phyloP scores from a whole-genome alignment of 2,329 filamentous ascomycete genomes.

The Colletotrichum caudatum region DNA sequence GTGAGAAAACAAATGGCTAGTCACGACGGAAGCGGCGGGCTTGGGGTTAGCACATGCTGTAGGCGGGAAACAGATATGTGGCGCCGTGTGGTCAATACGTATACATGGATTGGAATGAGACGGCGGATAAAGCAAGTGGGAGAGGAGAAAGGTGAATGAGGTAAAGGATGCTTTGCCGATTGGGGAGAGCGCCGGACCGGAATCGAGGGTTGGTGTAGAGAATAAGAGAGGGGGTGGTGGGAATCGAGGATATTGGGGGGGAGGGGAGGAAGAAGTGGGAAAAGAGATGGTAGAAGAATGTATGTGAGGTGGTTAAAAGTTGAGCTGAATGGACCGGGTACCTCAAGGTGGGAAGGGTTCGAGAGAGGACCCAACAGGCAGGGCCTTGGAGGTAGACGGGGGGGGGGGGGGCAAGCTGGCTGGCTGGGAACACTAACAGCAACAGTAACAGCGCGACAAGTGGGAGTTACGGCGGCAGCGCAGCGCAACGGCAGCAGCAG shows the following conservation, averaged over 20 bases:
- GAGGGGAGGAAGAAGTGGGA: slow-evolving; percentile 14
- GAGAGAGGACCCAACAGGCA: slow-evolving; percentile 24
- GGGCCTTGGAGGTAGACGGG: slow-evolving; percentile 7
- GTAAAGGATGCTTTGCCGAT: slow-evolving; percentile 20
- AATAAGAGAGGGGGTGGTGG: slow-evolving; percentile 24
- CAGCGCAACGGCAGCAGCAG: not conserved
- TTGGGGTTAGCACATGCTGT: slow-evolving; percentile 42
- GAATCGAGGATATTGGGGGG: slow-evolving; percentile 14
- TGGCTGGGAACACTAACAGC: not conserved
- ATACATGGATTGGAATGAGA: slow-evolving; percentile 27
- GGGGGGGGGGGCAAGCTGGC: not conserved
- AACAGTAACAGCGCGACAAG: not conserved
- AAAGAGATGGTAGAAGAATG: slow-evolving; percentile 22
- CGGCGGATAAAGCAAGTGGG: slow-evolving; percentile 20
- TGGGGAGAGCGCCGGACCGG: slow-evolving; percentile 17
- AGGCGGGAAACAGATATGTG: slow-evolving; percentile 36
- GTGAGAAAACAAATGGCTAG: slow-evolving; percentile 41
- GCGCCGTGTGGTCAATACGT: slow-evolving; percentile 34
- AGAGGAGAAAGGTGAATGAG: slow-evolving; percentile 5
- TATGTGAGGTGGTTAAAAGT: slow-evolving; percentile 29
- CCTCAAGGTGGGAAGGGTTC: slow-evolving; percentile 28
- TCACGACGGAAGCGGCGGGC: slow-evolving; percentile 40
- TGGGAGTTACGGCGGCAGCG: not conserved
- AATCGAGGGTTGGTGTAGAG: slow-evolving; percentile 29
- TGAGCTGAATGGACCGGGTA: slow-evolving; percentile 7